A percentile compares a stretch with the other conserved stretches of the same genome.
phyloP scores from a whole-genome alignment of 371 early-diverging fungal genomes.

The Rozella allomycis region DNA sequence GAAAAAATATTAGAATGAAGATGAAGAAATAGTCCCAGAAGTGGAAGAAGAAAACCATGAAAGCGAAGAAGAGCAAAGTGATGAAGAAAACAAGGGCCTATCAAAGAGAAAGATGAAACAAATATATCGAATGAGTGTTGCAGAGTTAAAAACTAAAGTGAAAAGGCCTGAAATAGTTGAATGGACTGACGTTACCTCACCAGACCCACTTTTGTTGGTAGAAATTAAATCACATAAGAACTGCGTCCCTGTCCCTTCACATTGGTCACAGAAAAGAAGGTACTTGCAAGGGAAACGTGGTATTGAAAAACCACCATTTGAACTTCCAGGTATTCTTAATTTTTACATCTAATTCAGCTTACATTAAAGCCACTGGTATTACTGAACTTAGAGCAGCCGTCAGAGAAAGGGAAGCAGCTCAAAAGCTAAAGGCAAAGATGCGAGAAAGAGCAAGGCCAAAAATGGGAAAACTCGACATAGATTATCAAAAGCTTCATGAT shows the following conservation, averaged over 20 bases:
- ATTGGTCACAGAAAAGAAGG: constrained; percentile 90
- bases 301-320: constrained; percentile 82
- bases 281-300: constrained; percentile 87
- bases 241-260: constrained; percentile 82
- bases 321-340: constrained; percentile 44
- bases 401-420: constrained; percentile 59
- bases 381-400: constrained; percentile 81
- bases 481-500: constrained; percentile 87
- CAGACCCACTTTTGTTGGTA: constrained; percentile 73
- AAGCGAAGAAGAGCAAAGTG: constrained; percentile 13
- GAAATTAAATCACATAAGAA: constrained; percentile 69
- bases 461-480: constrained; percentile 84
- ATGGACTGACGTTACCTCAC: constrained; percentile 82
- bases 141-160: constrained; percentile 75
- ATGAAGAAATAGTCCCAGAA: constrained; percentile 1
- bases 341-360: constrained; percentile 27
- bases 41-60: constrained; percentile 1
- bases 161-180: constrained; percentile 88
- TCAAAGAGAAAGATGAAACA: constrained; percentile 2
- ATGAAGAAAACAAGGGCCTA: constrained; percentile 6
- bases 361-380: constrained; percentile 89
- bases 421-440: constrained; percentile 56
- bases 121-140: constrained; percentile 48
- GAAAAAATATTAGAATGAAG: constrained; percentile 1
- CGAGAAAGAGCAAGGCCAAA: constrained; percentile 75